These are phyloP conservation scores for Psilocybe cyanescens DNA, from an alignment of 768 basidiomycete genomes.

Conservation along the genomic window DNA sequence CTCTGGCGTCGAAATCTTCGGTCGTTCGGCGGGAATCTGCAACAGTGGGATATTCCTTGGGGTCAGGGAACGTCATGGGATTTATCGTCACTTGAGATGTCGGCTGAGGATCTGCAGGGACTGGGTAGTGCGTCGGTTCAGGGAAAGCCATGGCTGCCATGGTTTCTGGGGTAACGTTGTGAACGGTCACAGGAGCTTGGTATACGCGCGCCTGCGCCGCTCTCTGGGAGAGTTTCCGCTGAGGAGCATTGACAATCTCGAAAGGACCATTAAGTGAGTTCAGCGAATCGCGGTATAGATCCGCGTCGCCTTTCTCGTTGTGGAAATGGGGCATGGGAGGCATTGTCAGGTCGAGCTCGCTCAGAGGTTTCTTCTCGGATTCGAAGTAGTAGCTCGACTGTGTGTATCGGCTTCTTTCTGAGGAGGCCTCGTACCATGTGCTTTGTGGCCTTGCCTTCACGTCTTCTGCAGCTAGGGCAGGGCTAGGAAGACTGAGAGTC, in stretches of 20 bases:
- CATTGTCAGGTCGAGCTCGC: neutral
- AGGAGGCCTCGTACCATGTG: constrained; percentile 18
- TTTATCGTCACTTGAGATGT: neutral
- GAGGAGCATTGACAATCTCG: constrained; percentile 30
- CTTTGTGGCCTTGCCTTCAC: constrained; percentile 28
- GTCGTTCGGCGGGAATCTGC: neutral
- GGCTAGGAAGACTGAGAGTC: constrained; percentile 43
- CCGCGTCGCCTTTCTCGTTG: constrained; percentile 5
- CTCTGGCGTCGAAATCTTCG: constrained; percentile 9
- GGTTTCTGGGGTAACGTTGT: constrained; percentile 9
- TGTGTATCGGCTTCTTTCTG: constrained; percentile 8
- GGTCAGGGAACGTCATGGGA: constrained; percentile 15
- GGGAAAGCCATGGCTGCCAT: constrained; percentile 13
- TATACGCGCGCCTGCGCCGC: constrained; percentile 24
- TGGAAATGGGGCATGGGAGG: constrained; percentile 17
- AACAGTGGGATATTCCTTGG: neutral
- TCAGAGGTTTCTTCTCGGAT: constrained; percentile 6
- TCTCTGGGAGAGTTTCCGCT: constrained; percentile 28
- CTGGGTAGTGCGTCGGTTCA: constrained; percentile 10
- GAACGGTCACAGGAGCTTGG: constrained; percentile 11
- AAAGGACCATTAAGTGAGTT: constrained; percentile 17
- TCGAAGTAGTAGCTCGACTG: constrained; percentile 16
- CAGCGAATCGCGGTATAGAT: constrained; percentile 12
- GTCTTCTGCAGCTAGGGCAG: constrained; percentile 29
- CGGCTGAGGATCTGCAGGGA: neutral